phyloP scores from a whole-genome alignment of 305 asterid species.

The Euphrasia arctica region DNA sequence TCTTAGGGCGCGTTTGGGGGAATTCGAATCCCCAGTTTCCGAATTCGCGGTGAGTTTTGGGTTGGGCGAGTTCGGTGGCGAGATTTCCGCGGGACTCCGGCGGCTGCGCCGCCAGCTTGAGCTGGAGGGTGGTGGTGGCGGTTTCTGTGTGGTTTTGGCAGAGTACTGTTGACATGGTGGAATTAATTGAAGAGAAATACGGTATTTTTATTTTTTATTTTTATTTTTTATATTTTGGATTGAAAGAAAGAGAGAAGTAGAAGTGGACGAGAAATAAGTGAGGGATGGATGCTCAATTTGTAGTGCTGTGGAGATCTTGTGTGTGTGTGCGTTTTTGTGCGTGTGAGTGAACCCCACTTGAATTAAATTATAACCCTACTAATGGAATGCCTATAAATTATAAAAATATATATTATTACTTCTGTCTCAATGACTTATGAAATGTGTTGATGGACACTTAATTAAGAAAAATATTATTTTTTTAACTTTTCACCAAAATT shows the following conservation, averaged over 20 bases:
- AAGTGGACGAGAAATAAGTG: constrained; percentile 23
- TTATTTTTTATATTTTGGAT: too few relatives aligned
- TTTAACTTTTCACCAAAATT: too few relatives aligned
- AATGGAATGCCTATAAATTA: too few relatives aligned
- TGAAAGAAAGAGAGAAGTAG: too few relatives aligned
- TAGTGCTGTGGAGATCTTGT: constrained; percentile 41
- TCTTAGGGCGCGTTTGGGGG: constrained; percentile 29
- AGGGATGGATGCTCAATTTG: constrained; percentile 51
- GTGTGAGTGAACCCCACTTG: too few relatives aligned
- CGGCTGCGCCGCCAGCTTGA: constrained; percentile 40
- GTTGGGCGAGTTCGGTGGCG: not conserved
- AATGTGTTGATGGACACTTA: too few relatives aligned
- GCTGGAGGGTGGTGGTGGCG: constrained; percentile 44
- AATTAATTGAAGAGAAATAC: too few relatives aligned
- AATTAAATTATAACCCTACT: too few relatives aligned
- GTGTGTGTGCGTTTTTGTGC: constrained; percentile 1
- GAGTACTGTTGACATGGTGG: constrained; percentile 46
- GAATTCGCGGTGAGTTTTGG: constrained; percentile 3
- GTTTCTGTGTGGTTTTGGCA: constrained; percentile 46
- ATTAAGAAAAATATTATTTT: too few relatives aligned
- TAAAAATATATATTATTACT: too few relatives aligned
- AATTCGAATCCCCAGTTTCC: constrained; percentile 36
- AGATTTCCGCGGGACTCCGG: not conserved
- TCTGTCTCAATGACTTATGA: too few relatives aligned
- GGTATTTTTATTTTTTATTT: too few relatives aligned